These are phyloP conservation scores for Hanseniaspora singularis DNA, from an alignment of 805 yeast genomes.

Conservation along the genomic window DNA sequence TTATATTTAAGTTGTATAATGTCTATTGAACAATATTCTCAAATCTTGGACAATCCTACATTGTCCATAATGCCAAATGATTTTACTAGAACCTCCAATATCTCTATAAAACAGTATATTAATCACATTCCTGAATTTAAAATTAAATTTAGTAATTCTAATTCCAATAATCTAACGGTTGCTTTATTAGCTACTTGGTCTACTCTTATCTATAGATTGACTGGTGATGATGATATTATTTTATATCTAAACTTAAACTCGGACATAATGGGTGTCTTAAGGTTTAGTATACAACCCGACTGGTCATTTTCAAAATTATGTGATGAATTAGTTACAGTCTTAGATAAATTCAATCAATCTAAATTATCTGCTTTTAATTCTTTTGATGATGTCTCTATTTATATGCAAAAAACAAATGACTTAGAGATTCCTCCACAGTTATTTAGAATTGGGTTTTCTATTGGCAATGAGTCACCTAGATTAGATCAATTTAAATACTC, in stretches of 20 bases:
- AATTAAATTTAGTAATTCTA: slow-evolving; percentile 18
- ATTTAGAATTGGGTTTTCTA: slow-evolving; percentile 38
- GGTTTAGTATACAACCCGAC: slow-evolving; percentile 48
- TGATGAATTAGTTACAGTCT: slow-evolving; percentile 32
- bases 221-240: slow-evolving; percentile 93
- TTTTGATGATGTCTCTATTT: slow-evolving; percentile 45
- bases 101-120: slow-evolving; percentile 26
- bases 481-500: slow-evolving; percentile 28
- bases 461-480: slow-evolving; percentile 32
- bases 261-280: slow-evolving; percentile 37
- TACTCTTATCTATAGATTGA: slow-evolving; percentile 59
- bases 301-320: slow-evolving; percentile 44
- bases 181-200: slow-evolving; percentile 34
- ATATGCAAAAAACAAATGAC: slow-evolving; percentile 38
- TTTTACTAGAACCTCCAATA: slow-evolving; percentile 61
- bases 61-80: slow-evolving; percentile 82
- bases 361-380: slow-evolving; percentile 28
- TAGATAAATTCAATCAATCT: slow-evolving; percentile 19
- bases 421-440: slow-evolving; percentile 50
- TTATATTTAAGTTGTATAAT: not conserved
- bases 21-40: slow-evolving; percentile 39
- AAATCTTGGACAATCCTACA: slow-evolving; percentile 63
- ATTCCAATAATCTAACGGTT: slow-evolving; percentile 20
- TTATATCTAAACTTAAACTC: slow-evolving; percentile 35
- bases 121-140: slow-evolving; percentile 19